Evolutionary conservation across 345 rosid genomes (phyloP), one percentile per base, ranked within the genome.

Genomic region (Fremontodendron californicum): DNA sequence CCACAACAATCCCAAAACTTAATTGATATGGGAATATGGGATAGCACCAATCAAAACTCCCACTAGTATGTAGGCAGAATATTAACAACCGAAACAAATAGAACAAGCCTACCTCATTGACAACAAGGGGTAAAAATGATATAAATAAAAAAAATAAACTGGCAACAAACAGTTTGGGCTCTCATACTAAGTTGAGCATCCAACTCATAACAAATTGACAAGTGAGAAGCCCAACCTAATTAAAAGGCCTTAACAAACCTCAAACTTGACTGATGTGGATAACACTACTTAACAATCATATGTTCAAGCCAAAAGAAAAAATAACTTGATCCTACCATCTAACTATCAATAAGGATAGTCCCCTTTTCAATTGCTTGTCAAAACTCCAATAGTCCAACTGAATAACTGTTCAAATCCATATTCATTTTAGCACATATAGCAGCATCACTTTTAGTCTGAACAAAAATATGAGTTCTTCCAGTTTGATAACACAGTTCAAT

Each of bases 401-500:
- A 48, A 43, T 46, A 46, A 61, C 43, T n/a, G 29, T 46, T 33
- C 19, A 71, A 42, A 40, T 71, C 27, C 70, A 49, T 6, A 70
- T 9, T 63, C 19, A 62, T 18, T 52, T 54, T 11, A 71, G 49
- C 63, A 82, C n/a, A 35, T 21, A 16, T 51, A 71, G 43, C 27
- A 39, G 35, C 4, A 73, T 33, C 71, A 55, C 19, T 73, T 73
- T 58, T 16, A 9, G 15, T 62, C 51, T 9, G 48, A 74, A 45
- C 27, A 21, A 43, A 13, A 77, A 45, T 35, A 8, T 40, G 35
- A 54, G 35, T 45, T 18, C 29, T 70, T 72, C 45, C 63, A 43
- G 68, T 80, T 66, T 66, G 33, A 75, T 64, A 58, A 25, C 68
- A 67, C 35, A 33, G 51, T 76, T 15, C 37, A 51, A 75, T 49